Evolutionary conservation across 2,329 filamentous ascomycete genomes (phyloP), one percentile per base, ranked within the genome.

Genomic region (Cladophialophora immunda): DNA sequence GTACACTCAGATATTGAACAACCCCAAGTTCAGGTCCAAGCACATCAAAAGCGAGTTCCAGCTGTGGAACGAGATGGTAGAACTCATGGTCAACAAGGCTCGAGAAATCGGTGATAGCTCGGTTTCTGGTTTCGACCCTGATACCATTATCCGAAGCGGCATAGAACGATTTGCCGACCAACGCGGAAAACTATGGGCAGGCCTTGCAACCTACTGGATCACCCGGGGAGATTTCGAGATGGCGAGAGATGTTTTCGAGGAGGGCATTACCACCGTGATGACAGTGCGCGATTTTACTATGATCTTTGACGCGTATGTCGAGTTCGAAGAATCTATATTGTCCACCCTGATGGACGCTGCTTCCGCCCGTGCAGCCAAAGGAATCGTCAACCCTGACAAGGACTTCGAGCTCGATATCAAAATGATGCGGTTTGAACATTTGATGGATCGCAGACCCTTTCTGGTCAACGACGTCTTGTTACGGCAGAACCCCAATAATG

Each of bases 231-330:
- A 91, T 75, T 98, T 97, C 75, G 96, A 98, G 80, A 90, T 90
- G 68, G 94, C 95, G 15, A 86, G 96, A 71, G 95, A 99, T 78
- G 86, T 96, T 3, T 98, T 97, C 72, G 95, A 99, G 79, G 94
- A 98, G 79, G 96, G 92, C 53, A 92, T 98, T 71, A 97, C 93
- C 11, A 98, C 94, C 1, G 96, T 97, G 70, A 98, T 98, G 94
- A 99, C 95, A 1, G 94, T 99, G 53, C 90, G 95, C 64, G 95
- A 99, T 80, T 99, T 99, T 76, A 96, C 94, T 0, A 87, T 98
- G 63, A 90, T 98, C 54, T 99, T 99, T 74, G 95, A 99, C 78
- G 92, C 94, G 0, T 99, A 98, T 75, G 90, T 92, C 34, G 95
- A 99, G 79, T 97, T 97, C 69, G 95, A 99, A 78, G 96, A 99